Base-by-base conservation (phyloP, 352 stramenopile species). In the Pythium dissotocum region DNA sequence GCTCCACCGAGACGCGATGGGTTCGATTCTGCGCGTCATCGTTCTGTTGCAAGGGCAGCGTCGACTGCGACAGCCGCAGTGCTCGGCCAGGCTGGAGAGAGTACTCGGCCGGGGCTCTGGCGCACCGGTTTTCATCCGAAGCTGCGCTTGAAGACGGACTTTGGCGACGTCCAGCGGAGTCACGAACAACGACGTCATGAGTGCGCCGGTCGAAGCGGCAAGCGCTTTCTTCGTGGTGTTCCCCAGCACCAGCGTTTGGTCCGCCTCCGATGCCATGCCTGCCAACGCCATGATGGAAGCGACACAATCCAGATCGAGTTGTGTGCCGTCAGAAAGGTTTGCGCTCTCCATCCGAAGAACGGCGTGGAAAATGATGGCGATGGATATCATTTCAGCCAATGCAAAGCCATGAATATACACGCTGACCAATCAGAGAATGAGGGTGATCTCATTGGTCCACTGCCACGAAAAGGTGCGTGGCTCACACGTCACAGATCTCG, bases 141-240 rank as follows among this genome's bases (percentile, higher is more conserved):
- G 75, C 72, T 94, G 86, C 28, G 85, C 79, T 70, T 94, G 87
- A 44, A 94, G 79, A 38, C 87, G 87, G 52, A 93, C 84, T 61
- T 94, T 94, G 52, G 80, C 87, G 35, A 94, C 87, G 63, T 94
- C 87, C 46, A 94, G 59, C n/a, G 87, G 87, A 40, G 83, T 94
- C 36, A 92, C 83, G 63, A 94, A 93, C n/a, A 94, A 72, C 64
- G 86, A 94, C 68, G 86, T 92, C 36, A 93, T 63, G 38, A 93
- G 72, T 53, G 85, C 86, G 44, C 86, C 86, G 0, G 72, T 75
- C 24, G 86, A 93, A 18, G 86, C 86, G 28, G 86, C 86, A 24
- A 74, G 71, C 9, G 83, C 83, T 72, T 93, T 94, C 74, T 93
- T 91, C 30, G 87, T 35, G 49, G 80, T 80, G 65, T 78, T 73